phyloP scores from a whole-genome alignment of 169 alveolate genomes.

The Miamiensis avidus region DNA sequence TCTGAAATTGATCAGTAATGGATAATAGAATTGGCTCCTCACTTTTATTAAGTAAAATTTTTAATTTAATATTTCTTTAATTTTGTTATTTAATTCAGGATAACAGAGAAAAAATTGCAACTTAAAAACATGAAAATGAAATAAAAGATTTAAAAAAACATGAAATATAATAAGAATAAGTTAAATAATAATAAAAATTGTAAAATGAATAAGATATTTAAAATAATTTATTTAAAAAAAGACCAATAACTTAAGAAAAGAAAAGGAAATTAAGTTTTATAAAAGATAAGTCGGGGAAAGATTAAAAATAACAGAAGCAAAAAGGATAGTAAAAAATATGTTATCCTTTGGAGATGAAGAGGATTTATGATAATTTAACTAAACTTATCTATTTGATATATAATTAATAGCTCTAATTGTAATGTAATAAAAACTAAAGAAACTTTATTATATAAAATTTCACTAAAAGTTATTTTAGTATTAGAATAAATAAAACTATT shows the following conservation, averaged over 20 bases:
- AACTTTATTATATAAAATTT: too few relatives aligned
- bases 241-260: background rate
- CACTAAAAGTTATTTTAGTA: too few relatives aligned
- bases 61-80: too few relatives aligned
- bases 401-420: too few relatives aligned
- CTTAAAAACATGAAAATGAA: constrained; percentile 8
- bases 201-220: background rate
- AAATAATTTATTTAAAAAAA: too few relatives aligned
- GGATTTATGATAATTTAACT: too few relatives aligned
- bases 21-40: constrained; percentile 96
- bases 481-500: too few relatives aligned
- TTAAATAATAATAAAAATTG: background rate
- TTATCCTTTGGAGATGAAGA: background rate
- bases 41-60: constrained; percentile 93
- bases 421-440: too few relatives aligned
- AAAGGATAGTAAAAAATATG: background rate
- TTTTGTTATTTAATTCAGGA: too few relatives aligned
- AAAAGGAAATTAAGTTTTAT: background rate
- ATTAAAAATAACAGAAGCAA: background rate
- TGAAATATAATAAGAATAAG: constrained; percentile 9
- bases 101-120: background rate
- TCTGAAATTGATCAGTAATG: constrained; percentile 93
- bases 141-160: background rate
- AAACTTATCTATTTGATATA: too few relatives aligned
- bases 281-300: background rate